Evolutionary conservation across 1,139 yeast genomes (phyloP), one percentile per base, ranked within the genome.

Genomic region (Komagataea norvegica): DNA sequence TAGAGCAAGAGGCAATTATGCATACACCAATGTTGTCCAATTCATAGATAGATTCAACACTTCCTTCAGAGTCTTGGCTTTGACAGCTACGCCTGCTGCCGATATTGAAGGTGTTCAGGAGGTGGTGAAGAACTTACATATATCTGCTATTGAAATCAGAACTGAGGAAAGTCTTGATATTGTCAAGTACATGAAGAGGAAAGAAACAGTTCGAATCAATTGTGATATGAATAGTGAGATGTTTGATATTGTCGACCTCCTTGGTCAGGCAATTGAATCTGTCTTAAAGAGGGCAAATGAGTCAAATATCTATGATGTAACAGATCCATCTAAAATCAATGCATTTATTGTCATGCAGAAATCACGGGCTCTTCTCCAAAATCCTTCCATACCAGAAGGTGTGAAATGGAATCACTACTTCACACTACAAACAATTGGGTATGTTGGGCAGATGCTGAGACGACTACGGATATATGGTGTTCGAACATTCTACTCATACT

Each of bases 61-160:
- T 0, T 77, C 87, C 1, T 83, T 77, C 49, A 66, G 98, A 33
- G 67, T 88, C 0, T 60, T 91, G 36, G 97, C 96, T 0, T 65
- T 93, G 44, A 88, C 98, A 0, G 99, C 99, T 1, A 93, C 99
- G 0, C 99, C 99, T 0, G 89, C 95, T 0, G 69, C 94, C 0
- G 82, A 83, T 40, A 73, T 87, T 2, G 95, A 85, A 43, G 88
- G 93, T 1, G 94, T 93, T 0, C 97, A 93, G 57, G 82, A 77
- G 37, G 80, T 91, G 25, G 78, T 91, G 2, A 72, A 76, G 39
- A 86, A 86, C 51, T 62, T 93, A 43, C 62, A 63, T 33, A 83
- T 93, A 3, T 80, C 96, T 0, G 72, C 72, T 40, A 79, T 89
- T 28, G 97, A 89, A 57, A 77, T 89, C 16, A 65, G 97, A 44